Percentiles rank a stretch among this genome's conserved stretches.
Conservation (phyloP, 176 grass and related monocot species). For the Cenchrus purpureus region DNA sequence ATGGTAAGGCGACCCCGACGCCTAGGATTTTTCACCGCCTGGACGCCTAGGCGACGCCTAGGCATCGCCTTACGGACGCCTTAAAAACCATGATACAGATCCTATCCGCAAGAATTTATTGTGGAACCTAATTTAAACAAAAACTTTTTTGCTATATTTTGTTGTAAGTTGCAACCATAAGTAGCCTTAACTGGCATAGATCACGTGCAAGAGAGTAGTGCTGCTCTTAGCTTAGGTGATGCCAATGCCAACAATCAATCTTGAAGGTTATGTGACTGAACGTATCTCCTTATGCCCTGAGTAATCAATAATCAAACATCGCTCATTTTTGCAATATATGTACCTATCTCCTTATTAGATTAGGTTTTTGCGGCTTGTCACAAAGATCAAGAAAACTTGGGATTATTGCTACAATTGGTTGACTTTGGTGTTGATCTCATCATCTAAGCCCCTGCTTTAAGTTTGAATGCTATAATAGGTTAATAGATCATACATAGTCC, state of each 20-base stretch:
- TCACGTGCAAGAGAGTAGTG: slow-evolving; percentile 12
- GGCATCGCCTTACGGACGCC: no score
- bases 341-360: neutral
- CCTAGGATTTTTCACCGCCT: no score
- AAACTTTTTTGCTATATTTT: neutral
- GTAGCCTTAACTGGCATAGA: neutral
- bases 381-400: slow-evolving; percentile 2
- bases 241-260: neutral
- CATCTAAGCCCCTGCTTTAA: neutral
- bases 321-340: neutral
- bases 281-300: neutral
- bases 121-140: neutral
- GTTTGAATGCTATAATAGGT: neutral
- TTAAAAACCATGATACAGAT: no score
- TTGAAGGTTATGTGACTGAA: neutral
- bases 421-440: neutral
- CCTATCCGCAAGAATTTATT: neutral
- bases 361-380: neutral
- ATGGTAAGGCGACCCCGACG: no score
- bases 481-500: slow-evolving; percentile 7
- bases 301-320: neutral
- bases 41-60: no score
- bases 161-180: neutral
- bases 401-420: neutral
- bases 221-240: neutral